Conservation (phyloP, 2,329 filamentous ascomycete species). For the Hypoxylon sp. region DNA sequence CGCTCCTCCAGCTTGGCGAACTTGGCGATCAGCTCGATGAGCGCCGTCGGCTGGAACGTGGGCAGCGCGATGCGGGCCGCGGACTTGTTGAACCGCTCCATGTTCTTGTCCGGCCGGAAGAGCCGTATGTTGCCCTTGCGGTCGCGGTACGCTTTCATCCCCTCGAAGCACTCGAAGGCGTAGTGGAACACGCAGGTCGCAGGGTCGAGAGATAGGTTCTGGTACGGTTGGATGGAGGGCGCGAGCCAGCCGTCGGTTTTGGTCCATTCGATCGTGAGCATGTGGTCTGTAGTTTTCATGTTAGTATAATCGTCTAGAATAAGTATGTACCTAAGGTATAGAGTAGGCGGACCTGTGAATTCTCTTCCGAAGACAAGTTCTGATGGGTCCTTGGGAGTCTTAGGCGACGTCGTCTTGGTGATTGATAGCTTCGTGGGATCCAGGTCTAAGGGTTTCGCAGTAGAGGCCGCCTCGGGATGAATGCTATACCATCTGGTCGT, state of each 20-base stretch:
- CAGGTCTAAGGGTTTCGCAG: conserved; percentile 73
- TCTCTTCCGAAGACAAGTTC: conserved; percentile 90
- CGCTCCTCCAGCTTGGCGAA: conserved; percentile 86
- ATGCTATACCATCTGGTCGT: conserved; percentile 66
- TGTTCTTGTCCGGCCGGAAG: conserved; percentile 97
- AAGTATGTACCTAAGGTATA: background rate
- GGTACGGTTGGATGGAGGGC: conserved; percentile 90
- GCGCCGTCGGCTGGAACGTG: conserved; percentile 79
- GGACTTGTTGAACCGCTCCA: conserved; percentile 93
- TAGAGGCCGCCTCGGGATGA: conserved; percentile 64
- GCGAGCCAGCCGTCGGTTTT: conserved; percentile 85
- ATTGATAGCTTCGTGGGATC: conserved; percentile 84
- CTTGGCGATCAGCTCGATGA: conserved; percentile 86
- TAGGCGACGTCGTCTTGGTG: conserved; percentile 81
- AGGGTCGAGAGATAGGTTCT: conserved; percentile 96
- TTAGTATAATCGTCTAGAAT: background rate
- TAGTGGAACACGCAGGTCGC: conserved; percentile 99
- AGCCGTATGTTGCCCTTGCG: conserved; percentile 82
- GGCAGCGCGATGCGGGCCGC: conserved; percentile 92
- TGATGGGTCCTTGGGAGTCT: conserved; percentile 79
- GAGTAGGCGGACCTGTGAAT: conserved; percentile 79
- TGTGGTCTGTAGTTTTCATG: conserved; percentile 79
- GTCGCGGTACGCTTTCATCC: conserved; percentile 99
- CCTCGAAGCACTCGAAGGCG: conserved; percentile 97
- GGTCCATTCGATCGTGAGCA: conserved; percentile 96